Percentiles rank a stretch among this genome's conserved stretches.
Conservation (phyloP, 1,284 basidiomycete genomes). For the Laetiporus sulphureus region DNA sequence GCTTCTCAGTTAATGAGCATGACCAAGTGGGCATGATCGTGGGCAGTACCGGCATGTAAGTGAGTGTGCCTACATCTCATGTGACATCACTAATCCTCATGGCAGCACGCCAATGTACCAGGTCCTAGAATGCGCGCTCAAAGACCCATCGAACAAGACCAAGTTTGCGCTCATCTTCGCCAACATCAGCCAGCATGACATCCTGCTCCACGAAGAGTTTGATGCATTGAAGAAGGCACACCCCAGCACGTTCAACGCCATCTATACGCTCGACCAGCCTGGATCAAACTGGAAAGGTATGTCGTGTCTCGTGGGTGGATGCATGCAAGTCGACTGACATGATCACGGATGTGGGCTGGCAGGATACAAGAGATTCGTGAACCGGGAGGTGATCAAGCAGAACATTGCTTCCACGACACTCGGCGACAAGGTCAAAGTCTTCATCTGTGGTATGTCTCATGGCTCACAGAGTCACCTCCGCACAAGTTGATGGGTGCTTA, state of each 20-base stretch:
- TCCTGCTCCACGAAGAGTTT: conserved; percentile 81
- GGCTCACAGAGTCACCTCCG: too few species aligned
- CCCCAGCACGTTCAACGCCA: conserved; percentile 70
- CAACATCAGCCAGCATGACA: conserved; percentile 88
- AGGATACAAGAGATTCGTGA: conserved; percentile 71
- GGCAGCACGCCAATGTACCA: conserved; percentile 71
- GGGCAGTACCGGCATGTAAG: conserved; percentile 83
- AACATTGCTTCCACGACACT: conserved; percentile 64
- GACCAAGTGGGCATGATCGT: conserved; percentile 86
- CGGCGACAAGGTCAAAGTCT: conserved; percentile 81
- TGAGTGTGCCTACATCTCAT: background rate
- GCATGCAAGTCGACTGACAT: too few species aligned
- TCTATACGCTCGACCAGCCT: conserved; percentile 85
- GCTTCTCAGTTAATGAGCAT: conserved; percentile 65
- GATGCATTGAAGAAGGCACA: conserved; percentile 68
- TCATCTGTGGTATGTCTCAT: conserved; percentile 81
- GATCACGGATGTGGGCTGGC: too few species aligned
- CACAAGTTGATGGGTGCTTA: too few species aligned
- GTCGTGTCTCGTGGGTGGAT: too few species aligned
- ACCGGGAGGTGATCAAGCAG: conserved; percentile 63
- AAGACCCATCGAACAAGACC: conserved; percentile 80
- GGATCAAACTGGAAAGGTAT: conserved; percentile 64
- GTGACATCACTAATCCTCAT: background rate
- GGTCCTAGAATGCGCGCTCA: conserved; percentile 68
- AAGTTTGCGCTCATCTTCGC: conserved; percentile 91